phyloP scores from a whole-genome alignment of 2,329 filamentous ascomycete genomes.

The Penicillium griseofulvum region DNA sequence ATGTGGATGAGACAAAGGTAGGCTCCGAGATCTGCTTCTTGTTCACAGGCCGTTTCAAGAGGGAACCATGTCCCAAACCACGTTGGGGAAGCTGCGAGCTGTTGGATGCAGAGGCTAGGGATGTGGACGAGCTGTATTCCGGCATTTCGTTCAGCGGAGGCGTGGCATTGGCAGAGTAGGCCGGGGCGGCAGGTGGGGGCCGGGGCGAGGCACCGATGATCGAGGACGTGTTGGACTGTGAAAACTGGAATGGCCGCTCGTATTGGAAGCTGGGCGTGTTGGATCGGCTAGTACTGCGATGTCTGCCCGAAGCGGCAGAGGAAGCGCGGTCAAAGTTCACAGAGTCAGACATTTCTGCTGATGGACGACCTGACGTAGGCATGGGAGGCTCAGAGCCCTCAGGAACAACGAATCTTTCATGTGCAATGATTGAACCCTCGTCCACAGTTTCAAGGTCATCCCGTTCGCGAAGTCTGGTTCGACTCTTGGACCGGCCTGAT shows the following conservation, averaged over 20 bases:
- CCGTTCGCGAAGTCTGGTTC: slow-evolving; percentile 51
- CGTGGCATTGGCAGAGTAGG: slow-evolving; percentile 52
- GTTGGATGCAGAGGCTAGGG: slow-evolving; percentile 25
- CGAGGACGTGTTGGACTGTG: slow-evolving; percentile 26
- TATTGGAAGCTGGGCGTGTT: slow-evolving; percentile 34
- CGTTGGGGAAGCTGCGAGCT: slow-evolving; percentile 28
- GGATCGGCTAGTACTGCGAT: slow-evolving; percentile 40
- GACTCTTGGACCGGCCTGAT: slow-evolving; percentile 55
- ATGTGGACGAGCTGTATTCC: slow-evolving; percentile 42
- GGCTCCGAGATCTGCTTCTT: slow-evolving; percentile 65
- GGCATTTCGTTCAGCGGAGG: slow-evolving; percentile 51
- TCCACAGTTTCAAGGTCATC: slow-evolving; percentile 55
- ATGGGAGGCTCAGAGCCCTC: slow-evolving; percentile 27
- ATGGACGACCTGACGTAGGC: slow-evolving; percentile 38
- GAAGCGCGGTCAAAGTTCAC: slow-evolving; percentile 35
- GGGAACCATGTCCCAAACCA: slow-evolving; percentile 27
- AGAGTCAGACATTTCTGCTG: slow-evolving; percentile 33
- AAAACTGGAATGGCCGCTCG: slow-evolving; percentile 33
- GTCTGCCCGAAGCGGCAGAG: slow-evolving; percentile 41
- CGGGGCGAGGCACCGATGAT: slow-evolving; percentile 44
- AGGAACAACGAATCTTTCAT: slow-evolving; percentile 26
- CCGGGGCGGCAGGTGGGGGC: slow-evolving; percentile 46
- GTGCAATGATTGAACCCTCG: slow-evolving; percentile 41
- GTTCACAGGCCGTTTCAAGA: slow-evolving; percentile 57
- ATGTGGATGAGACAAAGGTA: slow-evolving; percentile 52